phyloP scores from a whole-genome alignment of 2,329 filamentous ascomycete genomes.

The Samsoniella hepiali region DNA sequence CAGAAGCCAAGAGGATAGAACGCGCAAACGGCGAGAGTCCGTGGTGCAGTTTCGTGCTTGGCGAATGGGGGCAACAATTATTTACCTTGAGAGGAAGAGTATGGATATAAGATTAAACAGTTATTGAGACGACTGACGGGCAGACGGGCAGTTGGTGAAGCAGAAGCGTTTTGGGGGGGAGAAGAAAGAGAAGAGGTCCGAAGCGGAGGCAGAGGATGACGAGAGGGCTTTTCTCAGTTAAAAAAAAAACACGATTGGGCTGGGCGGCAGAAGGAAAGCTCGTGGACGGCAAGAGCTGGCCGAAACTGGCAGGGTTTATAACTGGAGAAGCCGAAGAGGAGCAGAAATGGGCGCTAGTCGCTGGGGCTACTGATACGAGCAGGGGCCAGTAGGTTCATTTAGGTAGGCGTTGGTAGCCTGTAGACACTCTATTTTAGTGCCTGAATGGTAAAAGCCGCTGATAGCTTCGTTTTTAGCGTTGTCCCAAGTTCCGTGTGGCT shows the following conservation, averaged over 20 bases:
- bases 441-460: background rate
- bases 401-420: background rate
- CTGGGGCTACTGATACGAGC: constrained; percentile 5
- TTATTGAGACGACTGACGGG: constrained; percentile 9
- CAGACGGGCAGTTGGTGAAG: constrained; percentile 17
- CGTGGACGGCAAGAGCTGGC: constrained; percentile 17
- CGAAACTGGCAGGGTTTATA: constrained; percentile 11
- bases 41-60: background rate
- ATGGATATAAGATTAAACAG: constrained; percentile 13
- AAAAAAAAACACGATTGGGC: constrained; percentile 10
- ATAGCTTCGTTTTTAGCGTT: background rate
- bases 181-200: constrained; percentile 11
- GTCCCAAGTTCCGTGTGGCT: background rate
- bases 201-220: constrained; percentile 6
- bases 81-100: constrained; percentile 8
- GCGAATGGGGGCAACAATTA: background rate
- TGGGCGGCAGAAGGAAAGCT: constrained; percentile 12
- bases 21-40: background rate
- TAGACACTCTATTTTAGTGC: background rate
- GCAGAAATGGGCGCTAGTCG: constrained; percentile 13
- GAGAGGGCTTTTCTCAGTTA: constrained; percentile 13
- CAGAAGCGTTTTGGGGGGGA: constrained; percentile 17
- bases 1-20: background rate
- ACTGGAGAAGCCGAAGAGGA: constrained; percentile 10
- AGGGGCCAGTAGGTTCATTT: background rate